A percentile compares a stretch with the other conserved stretches of the same genome.
Evolutionary conservation across 805 yeast genomes (phyloP).

Genomic region (Candida peoriensis): DNA sequence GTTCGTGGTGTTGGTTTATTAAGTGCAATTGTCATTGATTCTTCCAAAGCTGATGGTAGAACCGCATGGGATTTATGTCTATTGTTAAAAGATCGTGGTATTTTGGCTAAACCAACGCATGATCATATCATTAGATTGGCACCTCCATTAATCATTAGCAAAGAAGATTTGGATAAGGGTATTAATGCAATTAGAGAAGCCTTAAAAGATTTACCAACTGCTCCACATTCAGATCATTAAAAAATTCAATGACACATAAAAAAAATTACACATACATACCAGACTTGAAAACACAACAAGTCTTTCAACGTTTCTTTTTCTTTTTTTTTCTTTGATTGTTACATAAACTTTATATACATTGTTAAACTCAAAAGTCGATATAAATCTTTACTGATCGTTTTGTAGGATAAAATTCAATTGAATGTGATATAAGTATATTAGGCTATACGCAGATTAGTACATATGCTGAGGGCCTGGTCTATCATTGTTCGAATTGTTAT

Average conservation of each 20-base stretch:
- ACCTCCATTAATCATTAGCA: slow-evolving; percentile 88
- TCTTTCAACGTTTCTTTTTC: too few relatives aligned
- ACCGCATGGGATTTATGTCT: slow-evolving; percentile 96
- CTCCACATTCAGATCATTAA: slow-evolving; percentile 36
- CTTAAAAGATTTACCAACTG: slow-evolving; percentile 50
- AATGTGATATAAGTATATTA: too few relatives aligned
- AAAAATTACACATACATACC: slow-evolving; percentile 7
- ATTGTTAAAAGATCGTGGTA: slow-evolving; percentile 81
- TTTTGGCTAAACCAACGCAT: slow-evolving; percentile 94
- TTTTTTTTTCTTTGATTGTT: too few relatives aligned
- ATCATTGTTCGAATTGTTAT: too few relatives aligned
- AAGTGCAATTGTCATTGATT: slow-evolving; percentile 88
- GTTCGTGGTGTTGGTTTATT: slow-evolving; percentile 73
- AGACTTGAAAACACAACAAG: not conserved
- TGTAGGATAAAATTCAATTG: too few relatives aligned
- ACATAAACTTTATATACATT: too few relatives aligned
- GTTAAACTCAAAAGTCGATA: too few relatives aligned
- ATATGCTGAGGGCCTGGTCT: too few relatives aligned
- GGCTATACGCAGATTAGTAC: too few relatives aligned
- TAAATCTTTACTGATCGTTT: too few relatives aligned
- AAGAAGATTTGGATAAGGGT: slow-evolving; percentile 81
- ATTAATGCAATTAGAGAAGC: slow-evolving; percentile 65
- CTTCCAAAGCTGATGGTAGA: slow-evolving; percentile 76
- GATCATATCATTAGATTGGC: slow-evolving; percentile 94
- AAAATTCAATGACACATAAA: slow-evolving; percentile 6